Percentiles rank a stretch among this genome's conserved stretches.
phyloP scores from a whole-genome alignment of 169 alveolate genomes.

The Fabrea salina region DNA sequence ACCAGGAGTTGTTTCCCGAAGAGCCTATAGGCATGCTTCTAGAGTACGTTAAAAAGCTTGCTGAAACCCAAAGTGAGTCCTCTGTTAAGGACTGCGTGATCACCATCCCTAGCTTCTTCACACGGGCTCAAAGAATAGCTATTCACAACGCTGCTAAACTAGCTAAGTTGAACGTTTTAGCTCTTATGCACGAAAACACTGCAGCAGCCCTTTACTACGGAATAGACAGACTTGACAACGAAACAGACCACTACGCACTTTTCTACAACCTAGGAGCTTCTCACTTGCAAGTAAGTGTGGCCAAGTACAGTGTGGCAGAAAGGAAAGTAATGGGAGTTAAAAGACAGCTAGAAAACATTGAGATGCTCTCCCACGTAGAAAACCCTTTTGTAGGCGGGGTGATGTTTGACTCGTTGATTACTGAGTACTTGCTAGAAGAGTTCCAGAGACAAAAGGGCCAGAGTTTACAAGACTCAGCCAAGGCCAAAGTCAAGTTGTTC shows the following conservation, averaged over 20 bases:
- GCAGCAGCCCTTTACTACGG: slow-evolving; percentile 59
- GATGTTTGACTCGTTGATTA: background rate
- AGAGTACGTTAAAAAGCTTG: slow-evolving; percentile 40
- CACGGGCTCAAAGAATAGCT: slow-evolving; percentile 34
- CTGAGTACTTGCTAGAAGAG: background rate
- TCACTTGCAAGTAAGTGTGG: background rate
- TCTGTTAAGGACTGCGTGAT: slow-evolving; percentile 22
- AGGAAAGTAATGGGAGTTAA: background rate
- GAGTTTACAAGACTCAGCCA: background rate
- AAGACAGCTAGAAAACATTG: slow-evolving; percentile 6
- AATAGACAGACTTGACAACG: slow-evolving; percentile 46
- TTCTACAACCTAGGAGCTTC: slow-evolving; percentile 24
- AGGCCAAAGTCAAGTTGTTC: slow-evolving; percentile 43
- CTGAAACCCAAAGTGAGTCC: slow-evolving; percentile 52
- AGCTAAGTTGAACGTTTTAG: slow-evolving; percentile 48
- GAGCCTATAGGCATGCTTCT: slow-evolving; percentile 57
- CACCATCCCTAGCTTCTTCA: slow-evolving; percentile 51
- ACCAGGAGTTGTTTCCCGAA: slow-evolving; percentile 34
- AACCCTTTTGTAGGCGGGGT: slow-evolving; percentile 4
- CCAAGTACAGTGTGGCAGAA: background rate
- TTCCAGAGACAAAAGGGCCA: background rate
- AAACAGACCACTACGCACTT: background rate
- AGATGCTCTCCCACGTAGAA: slow-evolving; percentile 4
- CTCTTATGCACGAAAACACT: slow-evolving; percentile 46
- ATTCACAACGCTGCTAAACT: slow-evolving; percentile 44